Evolutionary conservation across 495 filamentous ascomycete species (phyloP).

Genomic region (Penicillium odoratum): DNA sequence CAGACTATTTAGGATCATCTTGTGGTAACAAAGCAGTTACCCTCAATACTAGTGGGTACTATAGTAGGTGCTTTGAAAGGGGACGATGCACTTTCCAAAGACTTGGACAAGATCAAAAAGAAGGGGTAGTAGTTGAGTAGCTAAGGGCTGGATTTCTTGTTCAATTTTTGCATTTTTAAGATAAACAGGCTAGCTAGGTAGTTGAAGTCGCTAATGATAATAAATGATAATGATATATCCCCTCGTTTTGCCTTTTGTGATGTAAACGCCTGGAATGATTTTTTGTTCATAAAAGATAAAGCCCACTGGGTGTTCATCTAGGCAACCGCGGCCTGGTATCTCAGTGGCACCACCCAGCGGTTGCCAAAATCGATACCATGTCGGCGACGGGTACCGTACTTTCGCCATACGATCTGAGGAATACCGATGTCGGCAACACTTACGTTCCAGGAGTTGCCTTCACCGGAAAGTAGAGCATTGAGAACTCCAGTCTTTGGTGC

Average conservation of each 20-base stretch:
- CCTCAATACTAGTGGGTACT: too few relatives aligned
- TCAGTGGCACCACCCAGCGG: slow-evolving; percentile 69
- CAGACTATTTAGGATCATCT: too few relatives aligned
- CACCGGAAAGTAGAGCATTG: slow-evolving; percentile 63
- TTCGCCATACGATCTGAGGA: slow-evolving; percentile 77
- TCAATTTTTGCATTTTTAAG: background rate
- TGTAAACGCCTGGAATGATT: slow-evolving; percentile 10
- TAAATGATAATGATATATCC: slow-evolving; percentile 2
- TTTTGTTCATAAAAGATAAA: slow-evolving; percentile 5
- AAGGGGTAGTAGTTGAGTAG: too few relatives aligned
- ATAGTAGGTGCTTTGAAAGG: too few relatives aligned
- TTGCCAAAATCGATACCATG: slow-evolving; percentile 83
- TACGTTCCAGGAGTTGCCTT: slow-evolving; percentile 63
- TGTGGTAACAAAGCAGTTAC: too few relatives aligned
- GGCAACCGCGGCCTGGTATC: slow-evolving; percentile 28
- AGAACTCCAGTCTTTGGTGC: slow-evolving; percentile 83
- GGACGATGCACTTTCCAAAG: too few relatives aligned
- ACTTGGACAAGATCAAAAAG: too few relatives aligned
- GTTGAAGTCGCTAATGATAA: slow-evolving; percentile 12
- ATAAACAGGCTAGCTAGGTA: too few relatives aligned
- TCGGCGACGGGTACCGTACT: slow-evolving; percentile 74
- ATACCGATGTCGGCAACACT: slow-evolving; percentile 86
- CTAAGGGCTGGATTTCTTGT: background rate
- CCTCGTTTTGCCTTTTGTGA: background rate
- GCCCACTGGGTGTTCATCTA: background rate